These are phyloP conservation scores for Creolimax fragrantissima DNA, from an alignment of 78 protist species.

Conservation along the genomic window DNA sequence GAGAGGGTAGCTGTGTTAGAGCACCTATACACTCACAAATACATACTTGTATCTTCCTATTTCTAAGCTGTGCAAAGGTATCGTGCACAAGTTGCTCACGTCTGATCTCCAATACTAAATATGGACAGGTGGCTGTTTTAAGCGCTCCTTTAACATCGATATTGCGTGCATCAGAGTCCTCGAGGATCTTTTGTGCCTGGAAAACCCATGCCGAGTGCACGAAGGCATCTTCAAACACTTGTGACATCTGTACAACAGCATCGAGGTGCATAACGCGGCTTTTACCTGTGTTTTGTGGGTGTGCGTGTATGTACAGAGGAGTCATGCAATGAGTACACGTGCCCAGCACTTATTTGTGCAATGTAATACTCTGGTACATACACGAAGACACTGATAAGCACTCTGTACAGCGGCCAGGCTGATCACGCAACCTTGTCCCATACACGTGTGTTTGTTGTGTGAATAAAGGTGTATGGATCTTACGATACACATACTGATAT, in stretches of 20 bases:
- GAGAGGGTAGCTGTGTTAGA: too few species aligned
- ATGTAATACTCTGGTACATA: too few species aligned
- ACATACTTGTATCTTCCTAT: not conserved
- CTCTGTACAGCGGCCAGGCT: too few species aligned
- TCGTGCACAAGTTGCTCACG: slow-evolving; percentile 65
- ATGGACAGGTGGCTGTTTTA: slow-evolving; percentile 28
- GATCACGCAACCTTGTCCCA: too few species aligned
- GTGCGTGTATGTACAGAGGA: too few species aligned
- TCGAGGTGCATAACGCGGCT: slow-evolving; percentile 11
- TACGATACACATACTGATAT: too few species aligned
- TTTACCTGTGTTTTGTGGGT: not conserved
- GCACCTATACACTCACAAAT: too few species aligned
- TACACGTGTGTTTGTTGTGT: too few species aligned
- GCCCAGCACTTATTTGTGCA: too few species aligned
- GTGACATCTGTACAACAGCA: slow-evolving; percentile 29
- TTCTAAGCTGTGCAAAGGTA: slow-evolving; percentile 44
- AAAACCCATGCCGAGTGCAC: slow-evolving; percentile 35
- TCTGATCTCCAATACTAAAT: slow-evolving; percentile 57
- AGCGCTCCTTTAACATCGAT: not conserved
- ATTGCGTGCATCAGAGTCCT: not conserved
- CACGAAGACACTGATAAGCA: too few species aligned
- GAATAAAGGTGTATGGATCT: too few species aligned
- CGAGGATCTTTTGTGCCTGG: slow-evolving; percentile 35
- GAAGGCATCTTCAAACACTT: slow-evolving; percentile 39
- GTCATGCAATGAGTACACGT: too few species aligned